phyloP scores from a whole-genome alignment of 2,329 filamentous ascomycete genomes.

The Scleromitrula shiraiana region DNA sequence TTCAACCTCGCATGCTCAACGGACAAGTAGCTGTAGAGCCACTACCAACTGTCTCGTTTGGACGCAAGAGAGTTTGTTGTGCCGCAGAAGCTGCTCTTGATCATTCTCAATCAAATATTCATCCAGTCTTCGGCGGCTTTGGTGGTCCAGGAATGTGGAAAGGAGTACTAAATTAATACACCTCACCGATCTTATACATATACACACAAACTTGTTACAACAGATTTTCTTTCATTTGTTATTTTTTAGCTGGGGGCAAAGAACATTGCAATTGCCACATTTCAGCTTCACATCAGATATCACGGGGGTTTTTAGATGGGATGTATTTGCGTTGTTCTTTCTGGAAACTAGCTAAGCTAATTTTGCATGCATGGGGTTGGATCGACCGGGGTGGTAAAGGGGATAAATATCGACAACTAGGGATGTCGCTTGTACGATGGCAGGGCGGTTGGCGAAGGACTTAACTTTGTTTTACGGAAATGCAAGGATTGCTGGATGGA shows the following conservation, averaged over 20 bases:
- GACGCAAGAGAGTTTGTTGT: slow-evolving; percentile 60
- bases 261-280: slow-evolving; percentile 2
- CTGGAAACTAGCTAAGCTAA: no score
- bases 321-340: no score
- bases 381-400: no score
- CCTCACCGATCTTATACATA: slow-evolving; percentile 11
- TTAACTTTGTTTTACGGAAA: no score
- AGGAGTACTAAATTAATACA: slow-evolving; percentile 45
- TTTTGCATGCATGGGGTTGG: no score
- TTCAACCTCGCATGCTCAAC: slow-evolving; percentile 28
- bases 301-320: background rate
- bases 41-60: slow-evolving; percentile 35
- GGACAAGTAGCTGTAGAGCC: slow-evolving; percentile 36
- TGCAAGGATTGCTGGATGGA: no score
- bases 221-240: slow-evolving; percentile 12
- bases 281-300: slow-evolving; percentile 5
- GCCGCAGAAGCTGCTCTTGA: slow-evolving; percentile 47
- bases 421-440: no score
- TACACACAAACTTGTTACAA: slow-evolving; percentile 10
- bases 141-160: slow-evolving; percentile 60
- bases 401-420: no score
- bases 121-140: slow-evolving; percentile 42
- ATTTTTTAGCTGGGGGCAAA: slow-evolving; percentile 2
- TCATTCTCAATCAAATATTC: slow-evolving; percentile 39
- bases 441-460: no score